Evolutionary conservation across 805 yeast species (phyloP).

Genomic region (Pichia deserticola): DNA sequence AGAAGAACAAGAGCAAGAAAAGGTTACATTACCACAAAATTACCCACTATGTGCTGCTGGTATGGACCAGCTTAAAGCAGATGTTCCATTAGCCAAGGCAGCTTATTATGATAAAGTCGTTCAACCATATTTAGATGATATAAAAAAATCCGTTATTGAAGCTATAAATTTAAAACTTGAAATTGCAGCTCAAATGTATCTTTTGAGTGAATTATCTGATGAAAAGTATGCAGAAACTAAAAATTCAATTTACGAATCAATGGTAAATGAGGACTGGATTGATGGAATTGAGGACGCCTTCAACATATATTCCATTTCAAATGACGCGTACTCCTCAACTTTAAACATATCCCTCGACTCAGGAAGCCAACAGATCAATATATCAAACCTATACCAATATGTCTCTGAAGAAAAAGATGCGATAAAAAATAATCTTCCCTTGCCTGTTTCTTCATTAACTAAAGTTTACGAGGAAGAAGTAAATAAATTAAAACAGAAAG

Average conservation of each 20-base stretch:
- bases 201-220: conserved; percentile 8
- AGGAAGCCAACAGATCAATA: not conserved
- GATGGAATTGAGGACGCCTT: conserved; percentile 5
- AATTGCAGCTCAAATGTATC: conserved; percentile 14
- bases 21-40: conserved; percentile 15
- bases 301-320: not conserved
- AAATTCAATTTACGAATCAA: conserved; percentile 6
- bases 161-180: conserved; percentile 12
- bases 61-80: conserved; percentile 6
- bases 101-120: conserved; percentile 3
- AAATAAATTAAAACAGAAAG: not conserved
- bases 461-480: not conserved
- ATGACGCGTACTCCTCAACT: conserved; percentile 1
- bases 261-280: not conserved
- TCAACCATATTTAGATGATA: not conserved
- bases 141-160: conserved; percentile 7
- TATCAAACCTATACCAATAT: conserved; percentile 20
- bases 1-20: not conserved
- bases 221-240: conserved; percentile 12
- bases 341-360: not conserved
- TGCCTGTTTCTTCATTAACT: not conserved
- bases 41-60: conserved; percentile 17
- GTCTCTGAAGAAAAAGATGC: conserved; percentile 9
- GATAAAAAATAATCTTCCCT: conserved; percentile 3
- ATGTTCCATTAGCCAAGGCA: conserved; percentile 2